These are phyloP conservation scores for Penicillium sp. DNA, from an alignment of 2,329 filamentous ascomycete species.

Conservation along the genomic window DNA sequence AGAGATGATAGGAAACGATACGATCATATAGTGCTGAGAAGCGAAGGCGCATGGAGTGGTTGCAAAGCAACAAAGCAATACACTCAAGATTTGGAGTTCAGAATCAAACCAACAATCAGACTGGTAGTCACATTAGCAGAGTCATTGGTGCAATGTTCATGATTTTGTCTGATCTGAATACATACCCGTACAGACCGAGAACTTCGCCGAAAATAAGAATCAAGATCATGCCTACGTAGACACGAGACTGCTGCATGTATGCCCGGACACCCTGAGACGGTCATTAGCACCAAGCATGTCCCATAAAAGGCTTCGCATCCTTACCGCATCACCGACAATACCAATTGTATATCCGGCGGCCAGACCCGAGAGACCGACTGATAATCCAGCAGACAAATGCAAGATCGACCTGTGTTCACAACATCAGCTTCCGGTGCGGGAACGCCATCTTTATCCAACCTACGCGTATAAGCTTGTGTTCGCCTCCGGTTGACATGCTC, in stretches of 20 bases:
- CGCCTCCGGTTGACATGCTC: slow-evolving; percentile 71
- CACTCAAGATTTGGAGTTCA: slow-evolving; percentile 70
- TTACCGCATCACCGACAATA: slow-evolving; percentile 84
- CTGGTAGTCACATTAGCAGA: slow-evolving; percentile 47
- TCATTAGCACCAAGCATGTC: background rate
- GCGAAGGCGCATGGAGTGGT: background rate
- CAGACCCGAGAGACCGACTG: slow-evolving; percentile 87
- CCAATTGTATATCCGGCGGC: slow-evolving; percentile 97
- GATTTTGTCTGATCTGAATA: background rate
- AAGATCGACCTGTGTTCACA: slow-evolving; percentile 69
- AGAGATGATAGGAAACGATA: background rate
- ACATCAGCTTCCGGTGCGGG: slow-evolving; percentile 17
- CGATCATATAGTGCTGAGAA: background rate
- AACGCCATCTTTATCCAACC: slow-evolving; percentile 31
- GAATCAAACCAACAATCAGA: slow-evolving; percentile 86
- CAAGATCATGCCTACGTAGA: slow-evolving; percentile 98
- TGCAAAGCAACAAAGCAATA: background rate
- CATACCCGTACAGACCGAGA: slow-evolving; percentile 90
- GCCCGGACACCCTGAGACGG: slow-evolving; percentile 70
- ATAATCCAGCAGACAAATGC: slow-evolving; percentile 87
- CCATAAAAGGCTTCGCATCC: slow-evolving; percentile 16
- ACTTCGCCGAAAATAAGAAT: slow-evolving; percentile 99
- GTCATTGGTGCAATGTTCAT: background rate
- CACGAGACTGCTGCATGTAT: slow-evolving; percentile 93
- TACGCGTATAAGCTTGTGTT: slow-evolving; percentile 84